A percentile compares a stretch with the other conserved stretches of the same genome.
Evolutionary conservation across 2,329 filamentous ascomycete species (phyloP).

Genomic region (Fusarium domesticum): DNA sequence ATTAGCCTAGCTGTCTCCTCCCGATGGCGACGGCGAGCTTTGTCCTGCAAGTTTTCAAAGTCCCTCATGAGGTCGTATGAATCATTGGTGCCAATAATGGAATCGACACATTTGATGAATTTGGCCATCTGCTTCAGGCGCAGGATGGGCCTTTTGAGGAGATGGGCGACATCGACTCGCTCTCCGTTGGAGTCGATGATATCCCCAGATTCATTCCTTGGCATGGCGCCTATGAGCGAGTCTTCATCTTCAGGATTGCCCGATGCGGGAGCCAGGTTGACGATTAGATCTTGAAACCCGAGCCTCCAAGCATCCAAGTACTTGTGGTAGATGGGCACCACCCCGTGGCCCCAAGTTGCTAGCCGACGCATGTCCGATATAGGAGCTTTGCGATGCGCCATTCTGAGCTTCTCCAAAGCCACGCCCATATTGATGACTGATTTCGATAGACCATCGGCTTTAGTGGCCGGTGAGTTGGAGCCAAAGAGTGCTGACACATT

Average conservation of each 20-base stretch:
- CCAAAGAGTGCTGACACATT: slow-evolving; percentile 67
- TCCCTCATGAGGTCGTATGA: slow-evolving; percentile 40
- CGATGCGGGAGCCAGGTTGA: slow-evolving; percentile 77
- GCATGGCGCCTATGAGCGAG: slow-evolving; percentile 57
- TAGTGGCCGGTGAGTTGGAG: slow-evolving; percentile 48
- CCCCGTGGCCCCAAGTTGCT: slow-evolving; percentile 75
- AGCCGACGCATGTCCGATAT: slow-evolving; percentile 68
- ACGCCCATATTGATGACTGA: slow-evolving; percentile 94
- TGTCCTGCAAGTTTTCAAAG: slow-evolving; percentile 72
- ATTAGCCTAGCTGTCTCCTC: slow-evolving; percentile 69
- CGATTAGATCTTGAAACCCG: slow-evolving; percentile 90
- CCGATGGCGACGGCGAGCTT: slow-evolving; percentile 62
- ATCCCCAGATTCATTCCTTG: slow-evolving; percentile 62
- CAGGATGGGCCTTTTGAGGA: slow-evolving; percentile 84
- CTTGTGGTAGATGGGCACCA: slow-evolving; percentile 75
- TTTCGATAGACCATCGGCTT: slow-evolving; percentile 65
- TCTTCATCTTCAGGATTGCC: slow-evolving; percentile 55
- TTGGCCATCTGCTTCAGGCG: slow-evolving; percentile 85
- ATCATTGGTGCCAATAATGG: slow-evolving; percentile 49
- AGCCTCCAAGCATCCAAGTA: slow-evolving; percentile 88
- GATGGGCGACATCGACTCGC: slow-evolving; percentile 87
- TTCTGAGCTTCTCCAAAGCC: slow-evolving; percentile 78
- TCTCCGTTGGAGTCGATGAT: slow-evolving; percentile 74
- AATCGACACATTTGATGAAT: slow-evolving; percentile 68
- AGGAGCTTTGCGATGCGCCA: slow-evolving; percentile 76